Percentiles rank a stretch among this genome's conserved stretches.
phyloP scores from a whole-genome alignment of 176 grass and related monocot species.

The Hordeum vulgare region MorexV3_pseudomolecules_assembly NC_058524.1:61406820-61407319 shows the following conservation, averaged over 20 bases:
- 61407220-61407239: slow-evolving; percentile 15
- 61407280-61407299: slow-evolving; percentile 7
- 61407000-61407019: background rate
- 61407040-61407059: background rate
- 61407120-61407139: background rate
- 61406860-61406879: background rate
- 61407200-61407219: background rate
- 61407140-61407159: slow-evolving; percentile 27
- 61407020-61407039: background rate
- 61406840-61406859: background rate
- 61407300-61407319: slow-evolving; percentile 1
- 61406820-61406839: background rate
- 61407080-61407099: slow-evolving; percentile 10
- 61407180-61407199: slow-evolving; percentile 3
- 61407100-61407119: background rate
- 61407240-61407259: slow-evolving; percentile 1
- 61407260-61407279: background rate
- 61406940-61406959: background rate
- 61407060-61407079: background rate
- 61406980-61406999: background rate
- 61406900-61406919: background rate
- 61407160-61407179: slow-evolving; percentile 12
- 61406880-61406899: no score
- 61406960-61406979: background rate
- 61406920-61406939: background rate